Evolutionary conservation across 139 green algal genomes (phyloP), one percentile per base, ranked within the genome.

Genomic region (Chlorella vulgaris): DNA sequence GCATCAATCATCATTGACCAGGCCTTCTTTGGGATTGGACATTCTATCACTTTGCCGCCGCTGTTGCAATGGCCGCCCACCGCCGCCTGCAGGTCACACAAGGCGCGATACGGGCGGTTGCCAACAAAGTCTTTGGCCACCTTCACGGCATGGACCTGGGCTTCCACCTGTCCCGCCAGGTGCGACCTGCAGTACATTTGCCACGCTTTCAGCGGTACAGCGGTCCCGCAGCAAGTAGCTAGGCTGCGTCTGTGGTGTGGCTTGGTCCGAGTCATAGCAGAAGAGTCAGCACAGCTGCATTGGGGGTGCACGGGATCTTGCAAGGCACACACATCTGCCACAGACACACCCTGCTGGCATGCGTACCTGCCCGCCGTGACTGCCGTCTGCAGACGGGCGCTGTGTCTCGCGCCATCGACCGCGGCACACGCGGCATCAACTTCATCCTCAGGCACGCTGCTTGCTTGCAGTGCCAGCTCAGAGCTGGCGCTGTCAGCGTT

Each of bases 341-440:
- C n/a, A n/a, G n/a, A n/a, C n/a, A n/a, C 61, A 33, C 26, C 2
- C 15, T 31, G 61, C 61, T 68, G 61, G 4, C 6, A 40, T n/a
- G 15, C 19, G 3, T 28, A 3, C 24, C 35, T 28, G 28, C 15
- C 21, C 19, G 60, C 24, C 24, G 15, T 35, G 60, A 2, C 4
- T 4, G 60, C 28, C 21, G 3, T n/a, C 19, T 66, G 13, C 61
- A 22, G 81, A 98, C 96, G 18, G 96, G 94, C 22, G 91, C 91
- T 22, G 74, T 99, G 40, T 91, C 85, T 26, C 89, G 96, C 18
- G 88, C 95, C 3, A 95, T 98, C 43, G 96, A 99, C 86, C 80
- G 96, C 0, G 96, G 96, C 65, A 95, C 92, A 0, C 90, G 96
- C 4, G 96, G 95, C 77, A 98, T 99, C 87, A 97, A 95, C 85